Base-by-base conservation (phyloP, 768 basidiomycete species). In the Phlebiopsis flavidoalba region DNA sequence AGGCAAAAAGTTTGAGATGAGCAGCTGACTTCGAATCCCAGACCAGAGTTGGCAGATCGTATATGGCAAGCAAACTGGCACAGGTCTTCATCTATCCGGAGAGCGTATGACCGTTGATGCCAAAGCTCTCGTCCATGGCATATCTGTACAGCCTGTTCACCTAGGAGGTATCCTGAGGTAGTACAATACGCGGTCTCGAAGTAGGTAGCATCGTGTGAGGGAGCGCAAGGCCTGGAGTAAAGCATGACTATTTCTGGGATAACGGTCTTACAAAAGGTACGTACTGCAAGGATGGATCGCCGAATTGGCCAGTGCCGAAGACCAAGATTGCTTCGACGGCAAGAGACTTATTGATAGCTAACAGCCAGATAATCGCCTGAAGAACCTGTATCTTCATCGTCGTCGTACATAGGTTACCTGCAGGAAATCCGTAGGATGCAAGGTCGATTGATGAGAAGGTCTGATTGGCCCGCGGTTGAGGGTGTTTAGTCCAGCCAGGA, bases 251-350 rank as follows among this genome's bases (percentile, higher is more conserved):
- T n/a, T 12, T 43, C 40, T 43, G 17, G 43, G 33, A 53, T 12
- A 33, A 12, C 35, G 33, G 45, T 21, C 17, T 43, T 8, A 47
- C 15, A 53, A 33, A 22, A 40, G 33, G 33, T 37, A 50, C 62
- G 15, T 21, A 60, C 62, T 15, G 62, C 58, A 1, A 59, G 53
- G 43, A 63, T 56, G 6, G 58, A 31, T 4, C 62, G n/a, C 58
- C 11, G 49, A 48, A 10, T n/a, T n/a, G 62, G 62, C 62, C 62
- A 63, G 58, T 63, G 62, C 62, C 62, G 59, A 33, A n/a, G n/a
- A 63, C 62, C 17, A 63, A 31, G 22, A 63, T 59, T 19, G 62
- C 57, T 17, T 63, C 62, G 17, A 63, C 54, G 14, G 58, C 33
- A 14, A 63, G 53, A 17, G 52, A 58, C 36, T 56, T 63, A 52